Evolutionary conservation across 2,329 filamentous ascomycete species (phyloP), one percentile per base, ranked within the genome.

Genomic region (Colletotrichum tanaceti): DNA sequence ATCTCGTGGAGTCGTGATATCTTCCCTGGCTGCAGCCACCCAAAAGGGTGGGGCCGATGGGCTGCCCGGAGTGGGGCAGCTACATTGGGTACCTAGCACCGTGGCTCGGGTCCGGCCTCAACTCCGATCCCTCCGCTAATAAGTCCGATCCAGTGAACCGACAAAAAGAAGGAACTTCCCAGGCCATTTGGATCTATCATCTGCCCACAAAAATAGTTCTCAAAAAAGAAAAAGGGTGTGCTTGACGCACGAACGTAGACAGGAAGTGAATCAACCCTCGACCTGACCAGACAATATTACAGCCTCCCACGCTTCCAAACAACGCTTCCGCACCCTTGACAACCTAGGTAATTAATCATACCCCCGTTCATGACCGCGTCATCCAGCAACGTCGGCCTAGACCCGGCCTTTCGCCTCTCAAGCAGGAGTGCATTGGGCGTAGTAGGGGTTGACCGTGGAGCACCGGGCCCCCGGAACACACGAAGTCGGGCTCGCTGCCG

Each of bases 381-480:
- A 24, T 38, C 14, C 44, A 49, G 32, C 16, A 38, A 38, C 24
- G 4, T 2, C n/a, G 6, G 2, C 1, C 1, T n/a, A 49, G 3
- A 20, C 4, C n/a, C 10, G 16, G 4, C 11, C 38, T n/a, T n/a
- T n/a, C n/a, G n/a, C n/a, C 5, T 14, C 1, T 7, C 39, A 68
- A 22, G 14, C 44, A 5, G 65, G 61, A 20, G 63, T 63, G 20
- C 65, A 68, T 18, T 68, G 65, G 6, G 61, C 57, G 49, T 68
- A 65, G 46, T 44, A 68, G 10, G 65, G 41, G 16, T 68, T 68
- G 32, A 59, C 41, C 1, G 57, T 57, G 11, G 18, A n/a, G 35
- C 65, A 68, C 5, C n/a, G 47, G 7, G 65, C 49, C 39, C 65
- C 65, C 14, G 47, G n/a, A 9, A 68, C 65, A 11, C 65, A 68